Conservation (phyloP, 2,329 filamentous ascomycete genomes). For the Ramularia endophylla region DNA sequence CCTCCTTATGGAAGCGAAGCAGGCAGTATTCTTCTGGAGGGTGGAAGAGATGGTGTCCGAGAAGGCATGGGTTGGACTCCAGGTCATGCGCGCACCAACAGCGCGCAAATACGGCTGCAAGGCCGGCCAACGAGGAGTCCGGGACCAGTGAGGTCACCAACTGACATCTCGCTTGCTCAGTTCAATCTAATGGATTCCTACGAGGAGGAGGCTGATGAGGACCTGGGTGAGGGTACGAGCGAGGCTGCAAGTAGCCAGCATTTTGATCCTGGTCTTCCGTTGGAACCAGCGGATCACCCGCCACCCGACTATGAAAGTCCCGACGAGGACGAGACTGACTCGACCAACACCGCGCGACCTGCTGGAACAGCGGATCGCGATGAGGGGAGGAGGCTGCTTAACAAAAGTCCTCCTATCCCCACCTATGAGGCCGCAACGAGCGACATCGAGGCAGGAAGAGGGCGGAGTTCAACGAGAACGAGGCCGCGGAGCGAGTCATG, state of each 20-base stretch:
- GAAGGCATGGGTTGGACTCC: constrained; percentile 51
- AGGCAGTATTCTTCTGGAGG: constrained; percentile 89
- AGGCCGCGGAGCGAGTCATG: constrained; percentile 10
- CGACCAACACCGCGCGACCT: constrained; percentile 22
- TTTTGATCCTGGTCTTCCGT: constrained; percentile 22
- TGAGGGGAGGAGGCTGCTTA: constrained; percentile 12
- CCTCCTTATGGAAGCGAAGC: constrained; percentile 96
- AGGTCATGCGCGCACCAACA: constrained; percentile 68
- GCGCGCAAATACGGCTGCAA: constrained; percentile 69
- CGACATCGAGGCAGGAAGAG: constrained; percentile 23
- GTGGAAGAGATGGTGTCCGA: constrained; percentile 54
- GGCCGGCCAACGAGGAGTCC: constrained; percentile 67
- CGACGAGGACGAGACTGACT: constrained; percentile 21
- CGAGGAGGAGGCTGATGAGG: constrained; percentile 36
- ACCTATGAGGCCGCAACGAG: constrained; percentile 71
- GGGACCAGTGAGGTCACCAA: constrained; percentile 83
- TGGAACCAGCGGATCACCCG: constrained; percentile 31
- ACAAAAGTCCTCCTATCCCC: constrained; percentile 61
- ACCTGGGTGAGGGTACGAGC: constrained; percentile 21
- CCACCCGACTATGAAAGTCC: constrained; percentile 48
- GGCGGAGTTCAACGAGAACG: constrained; percentile 22
- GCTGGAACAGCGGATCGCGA: constrained; percentile 18
- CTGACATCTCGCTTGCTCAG: constrained; percentile 90
- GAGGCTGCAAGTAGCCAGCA: constrained; percentile 17
- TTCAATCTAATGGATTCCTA: constrained; percentile 62